A percentile compares a stretch with the other conserved stretches of the same genome.
These are phyloP conservation scores for Mariannaea sp. DNA, from an alignment of 2,329 filamentous ascomycete genomes.

Conservation along the genomic window DNA sequence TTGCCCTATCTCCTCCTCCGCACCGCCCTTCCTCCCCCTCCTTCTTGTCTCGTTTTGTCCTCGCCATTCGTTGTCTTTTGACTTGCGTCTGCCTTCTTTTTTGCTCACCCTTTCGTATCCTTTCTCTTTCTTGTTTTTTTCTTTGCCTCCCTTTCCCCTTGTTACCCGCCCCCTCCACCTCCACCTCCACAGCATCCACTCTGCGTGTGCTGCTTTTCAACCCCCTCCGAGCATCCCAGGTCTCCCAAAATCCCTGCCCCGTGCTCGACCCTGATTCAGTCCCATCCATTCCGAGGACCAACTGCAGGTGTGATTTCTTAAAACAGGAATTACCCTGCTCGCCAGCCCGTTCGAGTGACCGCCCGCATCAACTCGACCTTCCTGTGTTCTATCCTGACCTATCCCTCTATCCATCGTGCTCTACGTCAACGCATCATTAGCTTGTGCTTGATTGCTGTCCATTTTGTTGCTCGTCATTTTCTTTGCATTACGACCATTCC, in stretches of 20 bases:
- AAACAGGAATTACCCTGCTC: slow-evolving; percentile 10
- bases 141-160: slow-evolving; percentile 1
- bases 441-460: slow-evolving; percentile 19
- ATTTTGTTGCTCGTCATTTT: slow-evolving; percentile 18
- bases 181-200: background rate
- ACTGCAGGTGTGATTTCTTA: slow-evolving; percentile 6
- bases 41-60: slow-evolving; percentile 14
- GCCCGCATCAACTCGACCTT: slow-evolving; percentile 2
- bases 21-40: slow-evolving; percentile 22
- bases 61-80: slow-evolving; percentile 6
- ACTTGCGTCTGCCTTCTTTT: background rate
- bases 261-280: slow-evolving; percentile 7
- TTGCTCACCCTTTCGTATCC: background rate
- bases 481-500: slow-evolving; percentile 6
- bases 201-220: background rate
- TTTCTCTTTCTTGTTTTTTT: slow-evolving; percentile 14
- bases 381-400: slow-evolving; percentile 12
- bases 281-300: slow-evolving; percentile 7
- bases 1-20: slow-evolving; percentile 14
- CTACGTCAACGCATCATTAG: slow-evolving; percentile 8
- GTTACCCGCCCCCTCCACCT: slow-evolving; percentile 1
- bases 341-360: background rate
- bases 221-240: slow-evolving; percentile 15
- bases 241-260: slow-evolving; percentile 1
- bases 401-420: slow-evolving; percentile 22